Base-by-base conservation (phyloP, 164 flowering plant genomes). In the Vitis labrusca region DNA sequence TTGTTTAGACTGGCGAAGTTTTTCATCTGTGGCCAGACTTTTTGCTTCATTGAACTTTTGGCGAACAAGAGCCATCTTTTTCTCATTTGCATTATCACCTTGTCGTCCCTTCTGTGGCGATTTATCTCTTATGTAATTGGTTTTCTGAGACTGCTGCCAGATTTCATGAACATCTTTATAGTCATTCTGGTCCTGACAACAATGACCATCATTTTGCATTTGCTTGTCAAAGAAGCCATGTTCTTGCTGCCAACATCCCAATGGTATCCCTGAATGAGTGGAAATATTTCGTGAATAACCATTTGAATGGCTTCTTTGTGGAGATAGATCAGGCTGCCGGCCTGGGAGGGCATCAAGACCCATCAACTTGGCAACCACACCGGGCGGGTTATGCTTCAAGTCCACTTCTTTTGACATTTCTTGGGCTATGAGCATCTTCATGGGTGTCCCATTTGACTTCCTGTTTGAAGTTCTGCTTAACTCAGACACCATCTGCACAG, bases 291-390 rank as follows among this genome's bases (percentile, higher is more conserved):
- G 77, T 30, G 81, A 74, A 78, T 75, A 77, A 61, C 76, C 78
- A 72, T 73, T 82, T 57, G 84, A 74, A 30, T 63, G 73, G 71
- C 73, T 82, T 81, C 82, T 80, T 63, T 77, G 79, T 3, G 77
- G 48, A 63, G 80, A 73, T 61, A 76, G 71, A 70, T 73, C 76
- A 54, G 79, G 79, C 57, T 85, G 81, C 72, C 69, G 83, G 12
- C 47, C 79, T 27, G 99, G 98, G 55, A 91, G 82, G 27, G 89
- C 71, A 77, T 95, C 99, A 72, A 95, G 93, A 16, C 99, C 99
- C 99, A 95, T 95, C 78, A 95, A 79, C 82, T 85, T 93, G 50
- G 99, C 99, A 78, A 95, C 95, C 67, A 95, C 80, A 84, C 77
- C 87, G 58, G 97, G 92, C 16, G 96, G 84, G 58, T 79, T 86